Evolutionary conservation across 129 eudicot species (phyloP), one percentile per base, ranked within the genome.

Genomic region (Artemisia tridentata): DNA sequence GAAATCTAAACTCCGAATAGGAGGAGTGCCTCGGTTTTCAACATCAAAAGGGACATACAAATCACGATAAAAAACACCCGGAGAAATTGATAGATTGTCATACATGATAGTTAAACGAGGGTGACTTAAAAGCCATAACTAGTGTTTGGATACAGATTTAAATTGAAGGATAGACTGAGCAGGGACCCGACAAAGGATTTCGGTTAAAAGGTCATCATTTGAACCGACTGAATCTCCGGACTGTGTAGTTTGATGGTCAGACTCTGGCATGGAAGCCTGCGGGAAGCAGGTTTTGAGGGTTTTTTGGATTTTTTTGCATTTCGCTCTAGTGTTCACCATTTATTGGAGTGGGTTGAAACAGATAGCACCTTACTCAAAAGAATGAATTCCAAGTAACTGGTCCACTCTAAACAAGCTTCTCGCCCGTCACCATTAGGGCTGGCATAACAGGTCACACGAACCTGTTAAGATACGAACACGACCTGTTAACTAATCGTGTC

Each of bases 71-170:
- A 34, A 34, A 6, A 64, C 11, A 3, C 68, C 52, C 2, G 9
- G 2, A 16, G 29, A 64, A 13, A 41, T 41, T 7, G 52, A 41
- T 8, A 3, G 1, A 0, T n/a, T 41, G 20, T 64, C 41, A 41
- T 41, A 64, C 29, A 64, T 11, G 14, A 0, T n/a, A 11, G 68
- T 64, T 16, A 64, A 64, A 41, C 1, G 31, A 1, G 15, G 27
- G 52, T 43, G 69, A 64, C 69, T 64, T 25, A 64, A 64, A 64
- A 64, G 52, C 2, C 23, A 41, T n/a, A 0, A 50, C 52, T 53
- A 64, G 27, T 64, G 52, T 41, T 38, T 64, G 68, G 68, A 64
- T 64, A 64, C 52, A 64, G 52, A 64, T 64, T 64, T 64, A 27
- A 41, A 64, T 8, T 53, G 27, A 9, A 64, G n/a, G 49, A 64